Conservation (phyloP, 2,329 filamentous ascomycete genomes). For the Bipolaris zeicola region DNA sequence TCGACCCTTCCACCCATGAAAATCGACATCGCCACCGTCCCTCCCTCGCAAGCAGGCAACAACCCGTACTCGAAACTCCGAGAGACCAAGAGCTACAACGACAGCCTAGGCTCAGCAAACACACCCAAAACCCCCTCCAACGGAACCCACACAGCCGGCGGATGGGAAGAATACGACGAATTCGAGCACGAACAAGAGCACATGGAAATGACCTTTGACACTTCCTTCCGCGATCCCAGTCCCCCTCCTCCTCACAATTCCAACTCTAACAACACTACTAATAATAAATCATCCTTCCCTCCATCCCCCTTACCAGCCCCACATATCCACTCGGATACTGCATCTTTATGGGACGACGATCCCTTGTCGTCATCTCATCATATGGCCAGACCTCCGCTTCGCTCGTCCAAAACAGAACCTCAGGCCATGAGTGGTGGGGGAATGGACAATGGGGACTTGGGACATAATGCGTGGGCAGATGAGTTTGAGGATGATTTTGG, state of each 20-base stretch:
- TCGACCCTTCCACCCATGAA: slow-evolving; percentile 91
- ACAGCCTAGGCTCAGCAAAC: slow-evolving; percentile 33
- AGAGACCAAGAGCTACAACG: slow-evolving; percentile 51
- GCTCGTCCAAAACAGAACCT: slow-evolving; percentile 37
- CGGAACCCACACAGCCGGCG: slow-evolving; percentile 19
- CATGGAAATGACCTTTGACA: slow-evolving; percentile 54
- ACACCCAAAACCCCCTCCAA: slow-evolving; percentile 21
- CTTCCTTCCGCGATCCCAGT: slow-evolving; percentile 36
- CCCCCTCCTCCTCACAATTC: slow-evolving; percentile 14
- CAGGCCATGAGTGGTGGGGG: background rate
- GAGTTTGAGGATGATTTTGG: slow-evolving; percentile 56
- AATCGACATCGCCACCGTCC: slow-evolving; percentile 55
- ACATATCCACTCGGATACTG: slow-evolving; percentile 8
- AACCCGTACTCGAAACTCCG: slow-evolving; percentile 38
- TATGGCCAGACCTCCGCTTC: slow-evolving; percentile 32
- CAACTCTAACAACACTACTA: slow-evolving; percentile 9
- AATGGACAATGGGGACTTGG: slow-evolving; percentile 18
- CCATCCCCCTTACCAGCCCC: slow-evolving; percentile 1
- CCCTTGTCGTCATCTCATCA: background rate
- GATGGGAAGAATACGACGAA: slow-evolving; percentile 46
- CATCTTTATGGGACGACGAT: slow-evolving; percentile 14
- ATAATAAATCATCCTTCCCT: background rate
- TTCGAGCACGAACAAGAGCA: slow-evolving; percentile 37
- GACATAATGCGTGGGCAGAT: slow-evolving; percentile 56
- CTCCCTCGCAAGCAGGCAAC: slow-evolving; percentile 19